phyloP scores from a whole-genome alignment of 805 yeast species.

The Yarrowia bubula region DNA sequence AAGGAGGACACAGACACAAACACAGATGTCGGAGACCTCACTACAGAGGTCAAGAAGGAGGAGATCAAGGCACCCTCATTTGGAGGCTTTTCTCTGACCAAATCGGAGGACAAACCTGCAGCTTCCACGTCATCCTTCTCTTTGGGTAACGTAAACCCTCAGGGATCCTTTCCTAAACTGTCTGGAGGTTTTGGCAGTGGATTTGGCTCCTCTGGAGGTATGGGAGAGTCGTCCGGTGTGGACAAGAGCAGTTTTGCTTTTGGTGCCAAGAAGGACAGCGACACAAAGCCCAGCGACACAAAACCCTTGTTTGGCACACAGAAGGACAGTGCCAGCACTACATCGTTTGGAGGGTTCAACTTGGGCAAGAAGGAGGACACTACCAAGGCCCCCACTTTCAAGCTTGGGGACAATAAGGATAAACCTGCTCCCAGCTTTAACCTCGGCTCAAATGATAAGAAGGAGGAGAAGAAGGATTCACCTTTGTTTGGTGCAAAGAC shows the following conservation, averaged over 20 bases:
- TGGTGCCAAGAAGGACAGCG: not conserved
- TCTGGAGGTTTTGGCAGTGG: not conserved
- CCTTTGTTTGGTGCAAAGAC: not conserved
- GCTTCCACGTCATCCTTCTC: too few relatives aligned
- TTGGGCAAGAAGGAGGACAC: too few relatives aligned
- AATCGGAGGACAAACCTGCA: too few relatives aligned
- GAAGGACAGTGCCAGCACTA: not conserved
- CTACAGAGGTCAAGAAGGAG: not conserved
- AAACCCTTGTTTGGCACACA: not conserved
- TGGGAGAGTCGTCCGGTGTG: not conserved
- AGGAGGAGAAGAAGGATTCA: not conserved
- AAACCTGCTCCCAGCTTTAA: too few relatives aligned
- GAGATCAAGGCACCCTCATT: not conserved
- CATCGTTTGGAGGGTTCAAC: too few relatives aligned
- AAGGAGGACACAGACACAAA: not conserved
- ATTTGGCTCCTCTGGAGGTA: not conserved
- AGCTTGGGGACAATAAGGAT: too few relatives aligned
- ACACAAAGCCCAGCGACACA: not conserved
- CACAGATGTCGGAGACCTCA: too few relatives aligned
- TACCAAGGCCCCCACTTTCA: too few relatives aligned
- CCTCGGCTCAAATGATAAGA: not conserved
- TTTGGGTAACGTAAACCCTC: too few relatives aligned
- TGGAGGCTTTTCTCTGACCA: not conserved
- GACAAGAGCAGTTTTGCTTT: not conserved
- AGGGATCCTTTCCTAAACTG: too few relatives aligned